phyloP scores from a whole-genome alignment of 345 rosid species.

The Ceriops zippeliana region DNA sequence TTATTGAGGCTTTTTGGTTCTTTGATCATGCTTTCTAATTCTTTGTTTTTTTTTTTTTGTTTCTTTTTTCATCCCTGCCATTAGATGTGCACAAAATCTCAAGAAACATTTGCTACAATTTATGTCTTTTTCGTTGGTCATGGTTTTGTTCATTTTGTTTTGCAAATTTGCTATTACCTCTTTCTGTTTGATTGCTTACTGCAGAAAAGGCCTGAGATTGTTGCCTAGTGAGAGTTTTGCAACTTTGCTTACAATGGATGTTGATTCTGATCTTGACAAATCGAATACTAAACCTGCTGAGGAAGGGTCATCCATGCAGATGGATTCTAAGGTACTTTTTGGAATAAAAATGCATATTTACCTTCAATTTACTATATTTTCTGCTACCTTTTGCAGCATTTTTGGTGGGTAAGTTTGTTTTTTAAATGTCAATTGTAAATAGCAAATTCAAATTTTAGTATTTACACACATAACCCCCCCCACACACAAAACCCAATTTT shows the following conservation, averaged over 20 bases:
- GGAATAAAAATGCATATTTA: background rate
- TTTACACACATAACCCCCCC: background rate
- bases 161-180: background rate
- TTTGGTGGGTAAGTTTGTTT: background rate
- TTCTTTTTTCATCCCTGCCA: too few species aligned
- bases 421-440: background rate
- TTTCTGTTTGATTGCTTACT: background rate
- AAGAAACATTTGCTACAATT: too few species aligned
- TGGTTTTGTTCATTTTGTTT: too few species aligned
- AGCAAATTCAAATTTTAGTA: too few species aligned
- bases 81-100: too few species aligned
- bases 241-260: conserved; percentile 35
- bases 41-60: too few species aligned
- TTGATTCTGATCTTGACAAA: conserved; percentile 35
- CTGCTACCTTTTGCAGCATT: background rate
- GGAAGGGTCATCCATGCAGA: conserved; percentile 31
- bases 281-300: conserved; percentile 31
- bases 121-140: too few species aligned
- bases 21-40: too few species aligned
- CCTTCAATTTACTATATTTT: background rate
- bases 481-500: background rate
- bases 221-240: conserved; percentile 4
- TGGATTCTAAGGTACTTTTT: conserved; percentile 45
- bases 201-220: conserved; percentile 6
- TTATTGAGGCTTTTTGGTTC: too few species aligned